Evolutionary conservation across 148 eudicot species (phyloP).

Genomic region (Camellia lanceoleosa): DNA sequence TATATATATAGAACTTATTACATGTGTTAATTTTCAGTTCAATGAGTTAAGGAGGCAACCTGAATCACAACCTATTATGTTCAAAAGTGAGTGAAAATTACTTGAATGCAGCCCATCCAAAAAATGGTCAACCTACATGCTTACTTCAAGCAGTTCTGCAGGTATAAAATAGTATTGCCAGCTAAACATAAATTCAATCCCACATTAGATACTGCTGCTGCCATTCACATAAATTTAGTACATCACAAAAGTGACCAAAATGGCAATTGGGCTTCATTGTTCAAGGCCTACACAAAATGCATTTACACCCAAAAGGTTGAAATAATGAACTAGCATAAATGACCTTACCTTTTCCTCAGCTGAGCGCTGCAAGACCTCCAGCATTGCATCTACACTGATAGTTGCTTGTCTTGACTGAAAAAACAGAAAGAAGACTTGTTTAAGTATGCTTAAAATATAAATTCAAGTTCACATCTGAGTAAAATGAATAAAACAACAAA

Average conservation of each 20-base stretch:
- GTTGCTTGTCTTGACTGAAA: slow-evolving; percentile 81
- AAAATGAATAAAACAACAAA: slow-evolving; percentile 3
- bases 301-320: background rate
- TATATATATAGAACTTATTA: background rate
- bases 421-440: background rate
- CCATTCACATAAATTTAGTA: background rate
- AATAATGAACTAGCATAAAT: slow-evolving; percentile 1
- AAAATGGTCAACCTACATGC: background rate
- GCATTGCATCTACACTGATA: slow-evolving; percentile 78
- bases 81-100: background rate
- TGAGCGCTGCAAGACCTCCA: slow-evolving; percentile 66
- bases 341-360: slow-evolving; percentile 47
- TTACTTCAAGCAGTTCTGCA: background rate
- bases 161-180: background rate
- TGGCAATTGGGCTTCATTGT: background rate
- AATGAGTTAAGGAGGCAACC: background rate
- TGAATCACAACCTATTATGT: background rate
- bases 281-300: background rate
- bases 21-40: background rate
- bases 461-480: background rate
- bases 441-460: slow-evolving; percentile 6
- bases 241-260: background rate
- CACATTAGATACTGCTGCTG: background rate
- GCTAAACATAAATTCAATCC: background rate
- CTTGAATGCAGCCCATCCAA: background rate